These are phyloP conservation scores for Fraxinus floribunda DNA, from an alignment of 305 asterid genomes.

Conservation along the genomic window DNA sequence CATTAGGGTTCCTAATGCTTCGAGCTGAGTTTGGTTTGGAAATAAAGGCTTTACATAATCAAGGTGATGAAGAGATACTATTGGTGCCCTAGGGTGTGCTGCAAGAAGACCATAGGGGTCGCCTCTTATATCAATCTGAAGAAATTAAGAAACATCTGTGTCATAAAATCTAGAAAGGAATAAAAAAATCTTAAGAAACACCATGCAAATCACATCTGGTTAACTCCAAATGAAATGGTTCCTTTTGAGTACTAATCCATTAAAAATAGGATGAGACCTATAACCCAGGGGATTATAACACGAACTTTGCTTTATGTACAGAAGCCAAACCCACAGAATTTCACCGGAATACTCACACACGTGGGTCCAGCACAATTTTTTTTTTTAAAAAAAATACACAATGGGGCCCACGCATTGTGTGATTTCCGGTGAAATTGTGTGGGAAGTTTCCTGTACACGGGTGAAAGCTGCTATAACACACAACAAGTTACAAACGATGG, in stretches of 20 bases:
- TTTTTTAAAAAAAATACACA: too few relatives aligned
- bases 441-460: too few relatives aligned
- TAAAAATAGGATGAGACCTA: neutral
- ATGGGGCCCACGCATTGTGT: too few relatives aligned
- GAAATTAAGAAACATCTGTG: neutral
- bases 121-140: conserved; percentile 74
- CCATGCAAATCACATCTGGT: neutral
- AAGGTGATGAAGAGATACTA: conserved; percentile 85
- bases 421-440: too few relatives aligned
- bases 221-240: neutral
- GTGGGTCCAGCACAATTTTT: too few relatives aligned
- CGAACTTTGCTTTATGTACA: too few relatives aligned
- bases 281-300: neutral
- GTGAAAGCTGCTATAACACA: too few relatives aligned
- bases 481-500: too few relatives aligned
- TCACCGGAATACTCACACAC: too few relatives aligned
- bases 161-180: neutral
- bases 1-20: conserved; percentile 47
- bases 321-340: too few relatives aligned
- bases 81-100: conserved; percentile 79
- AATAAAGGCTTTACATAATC: conserved; percentile 58
- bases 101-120: conserved; percentile 69
- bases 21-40: conserved; percentile 54
- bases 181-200: neutral
- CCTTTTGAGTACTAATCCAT: neutral